Conservation (phyloP, 2,329 filamentous ascomycete genomes). For the Orbilia brochopaga region DNA sequence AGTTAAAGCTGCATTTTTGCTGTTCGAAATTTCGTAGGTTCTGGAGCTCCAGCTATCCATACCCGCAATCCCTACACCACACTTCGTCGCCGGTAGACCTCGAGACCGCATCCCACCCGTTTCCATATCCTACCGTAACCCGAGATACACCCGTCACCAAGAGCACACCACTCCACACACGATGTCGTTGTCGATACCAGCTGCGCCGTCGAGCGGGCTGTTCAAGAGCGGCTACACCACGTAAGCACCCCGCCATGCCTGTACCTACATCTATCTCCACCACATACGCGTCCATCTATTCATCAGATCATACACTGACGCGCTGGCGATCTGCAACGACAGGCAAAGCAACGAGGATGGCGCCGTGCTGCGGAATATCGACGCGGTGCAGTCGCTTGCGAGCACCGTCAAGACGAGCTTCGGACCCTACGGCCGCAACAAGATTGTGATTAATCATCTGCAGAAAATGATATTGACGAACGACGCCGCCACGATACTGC, state of each 20-base stretch:
- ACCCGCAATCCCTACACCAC: neutral
- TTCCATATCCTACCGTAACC: slow-evolving; percentile 52
- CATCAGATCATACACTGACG: neutral
- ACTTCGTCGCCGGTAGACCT: neutral
- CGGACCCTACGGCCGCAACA: slow-evolving; percentile 97
- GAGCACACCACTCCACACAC: slow-evolving; percentile 53
- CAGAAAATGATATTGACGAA: slow-evolving; percentile 99
- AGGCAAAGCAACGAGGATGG: slow-evolving; percentile 99
- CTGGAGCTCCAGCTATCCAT: slow-evolving; percentile 17
- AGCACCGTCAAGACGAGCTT: slow-evolving; percentile 96
- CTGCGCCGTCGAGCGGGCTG: slow-evolving; percentile 86
- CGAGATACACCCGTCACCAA: slow-evolving; percentile 65
- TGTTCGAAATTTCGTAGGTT: slow-evolving; percentile 48
- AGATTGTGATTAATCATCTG: slow-evolving; percentile 99
- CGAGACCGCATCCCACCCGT: neutral
- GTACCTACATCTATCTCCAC: slow-evolving; percentile 50
- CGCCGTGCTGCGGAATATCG: slow-evolving; percentile 96
- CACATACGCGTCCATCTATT: neutral
- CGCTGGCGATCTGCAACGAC: slow-evolving; percentile 53
- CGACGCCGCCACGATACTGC: slow-evolving; percentile 94
- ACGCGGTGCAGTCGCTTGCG: slow-evolving; percentile 94
- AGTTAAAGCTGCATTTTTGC: slow-evolving; percentile 51
- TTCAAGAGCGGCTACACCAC: slow-evolving; percentile 98
- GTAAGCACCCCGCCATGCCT: slow-evolving; percentile 63
- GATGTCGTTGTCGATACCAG: slow-evolving; percentile 97